These are phyloP conservation scores for Fusarium udum DNA, from an alignment of 2,329 filamentous ascomycete genomes.

Conservation along the genomic window DNA sequence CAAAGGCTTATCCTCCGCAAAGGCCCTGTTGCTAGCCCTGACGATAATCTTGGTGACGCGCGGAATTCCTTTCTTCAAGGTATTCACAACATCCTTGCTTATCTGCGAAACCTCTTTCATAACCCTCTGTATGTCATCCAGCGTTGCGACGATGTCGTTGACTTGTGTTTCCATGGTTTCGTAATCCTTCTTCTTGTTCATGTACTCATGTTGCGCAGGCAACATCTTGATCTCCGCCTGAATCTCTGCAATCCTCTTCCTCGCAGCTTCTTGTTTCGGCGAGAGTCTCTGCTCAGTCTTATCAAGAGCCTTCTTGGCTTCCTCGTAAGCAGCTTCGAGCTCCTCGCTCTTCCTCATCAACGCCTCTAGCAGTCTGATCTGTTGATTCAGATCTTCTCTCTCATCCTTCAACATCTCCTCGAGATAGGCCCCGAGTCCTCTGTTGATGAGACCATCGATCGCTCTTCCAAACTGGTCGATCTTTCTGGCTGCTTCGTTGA, in stretches of 20 bases:
- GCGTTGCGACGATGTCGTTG: background rate
- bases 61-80: background rate
- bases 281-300: background rate
- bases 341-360: background rate
- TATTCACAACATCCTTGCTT: background rate
- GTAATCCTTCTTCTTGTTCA: background rate
- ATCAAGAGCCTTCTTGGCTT: background rate
- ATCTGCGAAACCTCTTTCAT: background rate
- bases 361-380: background rate
- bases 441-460: background rate
- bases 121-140: background rate
- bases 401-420: background rate
- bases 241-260: background rate
- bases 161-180: background rate
- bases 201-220: background rate
- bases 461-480: background rate
- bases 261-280: background rate
- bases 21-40: background rate
- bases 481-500: background rate
- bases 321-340: background rate
- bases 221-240: background rate
- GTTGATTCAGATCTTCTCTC: background rate
- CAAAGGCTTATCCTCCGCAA: background rate
- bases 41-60: background rate
- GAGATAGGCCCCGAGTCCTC: background rate